Evolutionary conservation across 2,329 filamentous ascomycete species (phyloP).

Genomic region (Monosporascus ibericus): DNA sequence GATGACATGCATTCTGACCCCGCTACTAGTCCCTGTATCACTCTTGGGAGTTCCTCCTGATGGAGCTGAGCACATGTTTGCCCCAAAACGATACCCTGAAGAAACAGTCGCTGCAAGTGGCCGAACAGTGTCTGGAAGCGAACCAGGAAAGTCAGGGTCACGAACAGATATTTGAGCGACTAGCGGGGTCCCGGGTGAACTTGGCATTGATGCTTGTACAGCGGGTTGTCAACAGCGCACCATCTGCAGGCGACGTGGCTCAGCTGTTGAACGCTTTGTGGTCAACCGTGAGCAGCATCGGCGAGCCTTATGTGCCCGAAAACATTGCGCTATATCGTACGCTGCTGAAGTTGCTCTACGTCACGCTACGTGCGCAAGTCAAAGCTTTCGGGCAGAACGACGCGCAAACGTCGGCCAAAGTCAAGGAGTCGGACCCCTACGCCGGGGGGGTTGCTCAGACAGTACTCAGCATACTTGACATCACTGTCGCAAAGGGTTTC

Average conservation of each 20-base stretch:
- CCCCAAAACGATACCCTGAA: slow-evolving; percentile 49
- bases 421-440: slow-evolving; percentile 26
- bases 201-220: slow-evolving; percentile 79
- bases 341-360: slow-evolving; percentile 77
- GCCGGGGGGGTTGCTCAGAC: slow-evolving; percentile 49
- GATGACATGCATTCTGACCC: slow-evolving; percentile 17
- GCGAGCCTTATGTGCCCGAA: slow-evolving; percentile 45
- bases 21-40: slow-evolving; percentile 64
- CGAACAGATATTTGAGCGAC: slow-evolving; percentile 73
- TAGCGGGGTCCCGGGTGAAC: slow-evolving; percentile 71
- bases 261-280: slow-evolving; percentile 46
- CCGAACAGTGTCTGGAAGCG: slow-evolving; percentile 69
- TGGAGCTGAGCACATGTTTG: slow-evolving; percentile 71
- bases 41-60: slow-evolving; percentile 81
- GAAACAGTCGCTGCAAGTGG: slow-evolving; percentile 66
- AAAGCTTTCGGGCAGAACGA: slow-evolving; percentile 19
- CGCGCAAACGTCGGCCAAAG: slow-evolving; percentile 19
- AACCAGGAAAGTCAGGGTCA: slow-evolving; percentile 69
- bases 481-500: slow-evolving; percentile 76
- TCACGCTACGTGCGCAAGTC: slow-evolving; percentile 66
- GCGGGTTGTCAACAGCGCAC: slow-evolving; percentile 58
- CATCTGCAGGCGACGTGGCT: slow-evolving; percentile 44
- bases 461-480: slow-evolving; percentile 73
- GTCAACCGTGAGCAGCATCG: slow-evolving; percentile 46
- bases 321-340: slow-evolving; percentile 71